Base-by-base conservation (phyloP, 495 filamentous ascomycete species). In the Aspergillus funiculosus region DNA sequence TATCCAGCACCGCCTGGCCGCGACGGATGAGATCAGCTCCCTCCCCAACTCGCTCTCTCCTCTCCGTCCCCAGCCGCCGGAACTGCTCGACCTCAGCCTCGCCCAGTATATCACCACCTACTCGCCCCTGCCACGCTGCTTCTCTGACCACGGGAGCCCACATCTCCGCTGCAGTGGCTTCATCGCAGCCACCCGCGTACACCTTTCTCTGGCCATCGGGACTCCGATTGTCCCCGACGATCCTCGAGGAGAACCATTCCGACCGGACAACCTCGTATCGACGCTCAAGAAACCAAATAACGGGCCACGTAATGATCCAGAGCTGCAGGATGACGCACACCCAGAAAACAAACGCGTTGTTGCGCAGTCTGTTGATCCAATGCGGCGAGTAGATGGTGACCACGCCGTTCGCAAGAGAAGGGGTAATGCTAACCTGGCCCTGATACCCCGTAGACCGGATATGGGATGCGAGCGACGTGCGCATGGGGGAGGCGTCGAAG, bases 361-460 rank as follows among this genome's bases (percentile, higher is more conserved):
- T 54, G 20, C 69, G 65, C 2, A 66, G 47, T 0, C 48, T 60
- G 51, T 74, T 74, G 44, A 73, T 66, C 67, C 67, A 72, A 43
- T 73, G 71, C 13, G 70, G 67, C 2, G 71, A 74, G 50, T 71
- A 72, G 26, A 74, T 43, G 13, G 61, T 66, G 25, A 72, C 48
- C 1, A 53, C 55, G 15, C 50, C 28, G 48, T 69, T 57, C 17
- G 57, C 51, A 24, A 59, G 42, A 1, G 42, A 31, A 2, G 58
- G 48, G 0, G 24, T 36, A 39, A 68, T 51, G 30, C 15, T 22
- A 19, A 72, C 54, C 6, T 53, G 44, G 47, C 71, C 71, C 30
- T 51, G 60, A 53, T 74, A 74, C 46, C 71, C 71, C 17, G 65
- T 59, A 7, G 56, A 43, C 26, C 68, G 69, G 13, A 74, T 64